phyloP scores from a whole-genome alignment of 2,329 filamentous ascomycete species.

The Arthrobotrys iridis region DNA sequence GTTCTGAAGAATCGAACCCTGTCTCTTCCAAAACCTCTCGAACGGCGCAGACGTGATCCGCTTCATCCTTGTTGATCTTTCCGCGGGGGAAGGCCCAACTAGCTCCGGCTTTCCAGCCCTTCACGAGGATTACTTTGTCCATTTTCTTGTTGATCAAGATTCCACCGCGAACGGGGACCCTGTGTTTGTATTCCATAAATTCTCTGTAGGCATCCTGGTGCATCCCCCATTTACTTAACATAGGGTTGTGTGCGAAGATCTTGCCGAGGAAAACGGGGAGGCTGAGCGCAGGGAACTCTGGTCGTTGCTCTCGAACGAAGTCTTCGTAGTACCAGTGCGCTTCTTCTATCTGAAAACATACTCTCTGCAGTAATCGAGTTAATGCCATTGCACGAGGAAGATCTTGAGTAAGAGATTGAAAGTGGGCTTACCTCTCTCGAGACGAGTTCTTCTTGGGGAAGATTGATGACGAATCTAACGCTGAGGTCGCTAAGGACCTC shows the following conservation, averaged over 20 bases:
- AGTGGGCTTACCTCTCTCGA: constrained; percentile 71
- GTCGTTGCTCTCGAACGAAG: constrained; percentile 84
- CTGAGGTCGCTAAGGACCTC: constrained; percentile 58
- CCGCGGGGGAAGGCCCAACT: constrained; percentile 97
- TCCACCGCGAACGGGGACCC: constrained; percentile 91
- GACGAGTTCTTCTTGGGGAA: constrained; percentile 87
- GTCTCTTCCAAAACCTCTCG: constrained; percentile 97
- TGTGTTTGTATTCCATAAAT: constrained; percentile 92
- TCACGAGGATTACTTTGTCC: constrained; percentile 92
- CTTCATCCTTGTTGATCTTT: constrained; percentile 98
- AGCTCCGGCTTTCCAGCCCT: constrained; percentile 96
- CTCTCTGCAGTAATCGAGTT: constrained; percentile 66
- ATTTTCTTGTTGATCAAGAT: constrained; percentile 93
- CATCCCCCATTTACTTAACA: constrained; percentile 74
- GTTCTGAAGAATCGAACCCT: constrained; percentile 83
- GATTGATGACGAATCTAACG: constrained; percentile 88
- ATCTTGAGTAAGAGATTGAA: neutral
- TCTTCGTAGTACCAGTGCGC: constrained; percentile 99
- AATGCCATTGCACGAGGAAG: neutral
- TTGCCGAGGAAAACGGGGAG: constrained; percentile 85
- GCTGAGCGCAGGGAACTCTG: constrained; percentile 76
- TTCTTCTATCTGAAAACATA: constrained; percentile 98
- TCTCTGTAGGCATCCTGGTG: constrained; percentile 85
- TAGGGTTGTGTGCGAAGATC: constrained; percentile 93
- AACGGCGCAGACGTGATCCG: constrained; percentile 90